Base-by-base conservation (phyloP, 139 green algal species). In the Deuterostichococcus epilithicus region DNA sequence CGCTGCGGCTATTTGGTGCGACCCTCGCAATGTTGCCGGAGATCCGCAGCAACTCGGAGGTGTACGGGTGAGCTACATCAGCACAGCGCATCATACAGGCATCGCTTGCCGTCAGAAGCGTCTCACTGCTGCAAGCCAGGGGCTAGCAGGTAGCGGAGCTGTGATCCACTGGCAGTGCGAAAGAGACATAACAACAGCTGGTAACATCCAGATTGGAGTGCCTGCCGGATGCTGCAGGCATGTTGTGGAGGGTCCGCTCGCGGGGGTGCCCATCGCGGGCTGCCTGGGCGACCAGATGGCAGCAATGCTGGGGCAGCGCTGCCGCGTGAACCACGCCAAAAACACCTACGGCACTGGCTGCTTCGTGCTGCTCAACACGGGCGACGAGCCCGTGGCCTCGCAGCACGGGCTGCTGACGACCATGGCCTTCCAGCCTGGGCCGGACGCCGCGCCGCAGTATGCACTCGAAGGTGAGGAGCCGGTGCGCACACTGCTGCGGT, bases 321-420 rank as follows among this genome's bases (percentile, higher is more conserved):
- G 93, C 81, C 77, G 58, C 0, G 73, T 78, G 34, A 86, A 89
- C 1, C 86, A 97, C 76, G 94, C 93, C 67, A 99, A 99, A 82
- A 97, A 95, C 86, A 99, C 96, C 1, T 99, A 98, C 74, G 96
- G 96, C 78, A 99, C 96, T 0, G 95, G 96, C 37, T 97, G 92
- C 87, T 99, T 99, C 89, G 87, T 98, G 82, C 85, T 99, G 60
- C 87, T 98, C 32, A 96, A 99, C 87, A 99, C 95, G 5, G 94
- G 94, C 23, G 38, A 3, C 3, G 34, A 25, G 44, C 70, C 71
- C n/a, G 37, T 73, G 0, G 37, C 38, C 34, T 97, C 93, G 52
- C 88, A 74, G 20, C 88, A 97, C 74, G 96, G 96, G 26, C 87
- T 99, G 76, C 86, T 99, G 15, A 97, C 90, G 70, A 99, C 95